phyloP scores from a whole-genome alignment of 2,329 filamentous ascomycete species.

The Graphilbum fragrans region DNA sequence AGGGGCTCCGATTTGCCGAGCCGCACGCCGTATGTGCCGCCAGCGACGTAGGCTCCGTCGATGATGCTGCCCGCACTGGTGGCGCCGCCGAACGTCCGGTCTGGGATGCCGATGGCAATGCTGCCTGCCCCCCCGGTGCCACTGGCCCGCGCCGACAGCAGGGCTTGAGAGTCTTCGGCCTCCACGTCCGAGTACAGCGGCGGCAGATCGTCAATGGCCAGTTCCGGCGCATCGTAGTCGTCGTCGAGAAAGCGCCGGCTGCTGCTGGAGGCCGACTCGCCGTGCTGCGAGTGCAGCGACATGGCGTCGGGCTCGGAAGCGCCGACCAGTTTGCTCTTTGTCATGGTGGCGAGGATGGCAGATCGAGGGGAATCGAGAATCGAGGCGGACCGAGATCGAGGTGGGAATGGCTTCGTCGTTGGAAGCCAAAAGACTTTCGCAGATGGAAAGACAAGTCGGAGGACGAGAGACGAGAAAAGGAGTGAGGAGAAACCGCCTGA shows the following conservation, averaged over 20 bases:
- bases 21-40: background rate
- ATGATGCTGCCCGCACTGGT: too few relatives aligned
- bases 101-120: too few relatives aligned
- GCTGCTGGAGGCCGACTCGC: background rate
- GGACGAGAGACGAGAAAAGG: too few relatives aligned
- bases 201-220: constrained; percentile 23
- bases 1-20: background rate
- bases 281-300: constrained; percentile 16
- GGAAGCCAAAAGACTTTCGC: too few relatives aligned
- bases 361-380: background rate
- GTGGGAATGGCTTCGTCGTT: too few relatives aligned
- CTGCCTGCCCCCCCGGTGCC: background rate
- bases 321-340: constrained; percentile 7
- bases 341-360: constrained; percentile 14
- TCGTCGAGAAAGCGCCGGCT: constrained; percentile 1
- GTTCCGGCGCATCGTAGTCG: constrained; percentile 20
- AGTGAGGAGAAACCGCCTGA: too few relatives aligned
- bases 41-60: background rate
- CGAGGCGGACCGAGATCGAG: too few relatives aligned
- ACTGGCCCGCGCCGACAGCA: background rate
- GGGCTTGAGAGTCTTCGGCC: constrained; percentile 14
- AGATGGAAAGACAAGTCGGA: too few relatives aligned
- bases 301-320: constrained; percentile 13
- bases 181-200: constrained; percentile 30
- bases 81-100: too few relatives aligned